Evolutionary conservation across 2,329 filamentous ascomycete genomes (phyloP), one percentile per base, ranked within the genome.

Genomic region (Nigrospora oryzae): DNA sequence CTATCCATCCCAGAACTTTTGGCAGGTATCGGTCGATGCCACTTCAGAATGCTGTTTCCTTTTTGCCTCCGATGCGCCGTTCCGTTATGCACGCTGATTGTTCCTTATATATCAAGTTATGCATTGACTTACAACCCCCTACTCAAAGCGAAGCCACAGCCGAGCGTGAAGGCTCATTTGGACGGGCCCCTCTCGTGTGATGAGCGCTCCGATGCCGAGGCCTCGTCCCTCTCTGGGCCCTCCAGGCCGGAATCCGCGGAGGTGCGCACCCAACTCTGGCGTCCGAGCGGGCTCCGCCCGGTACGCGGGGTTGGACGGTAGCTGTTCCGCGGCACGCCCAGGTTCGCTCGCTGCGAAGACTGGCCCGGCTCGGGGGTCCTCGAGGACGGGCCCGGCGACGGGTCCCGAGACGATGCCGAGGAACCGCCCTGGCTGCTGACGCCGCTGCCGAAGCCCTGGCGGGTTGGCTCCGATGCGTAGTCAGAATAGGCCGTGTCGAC

Each of bases 271-370:
- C 61, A 64, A 47, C 64, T 65, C 14, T 55, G 51, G 17, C 62
- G 56, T 2, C 64, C 62, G 5, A 70, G 56, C 5, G 67, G 67
- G 44, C 67, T 70, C 30, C 63, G 59, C 5, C 62, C 65, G 3
- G 57, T 55, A 31, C 58, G 45, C n/a, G 38, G 45, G 3, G 39
- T 46, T 36, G 55, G 53, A 36, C 50, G 49, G 8, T 58, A 47
- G 36, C 49, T 53, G 14, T 54, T 49, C n/a, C 56, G 51, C 10
- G 57, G 53, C 47, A 55, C 45, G 3, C 47, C 49, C 5, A 28
- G 23, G 23, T 10, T 28, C 5, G 7, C 23, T 28, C 23, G 23
- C 8, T 10, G 23, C 8, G 3, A 51, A 51, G 34, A 44, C 50
- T 38, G 55, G 60, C 36, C 48, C 49, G 23, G 23, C 23, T 28